A percentile compares a stretch with the other conserved stretches of the same genome.
Evolutionary conservation across 306 rosid genomes (phyloP).

Genomic region (Canavalia ensiformis): DNA sequence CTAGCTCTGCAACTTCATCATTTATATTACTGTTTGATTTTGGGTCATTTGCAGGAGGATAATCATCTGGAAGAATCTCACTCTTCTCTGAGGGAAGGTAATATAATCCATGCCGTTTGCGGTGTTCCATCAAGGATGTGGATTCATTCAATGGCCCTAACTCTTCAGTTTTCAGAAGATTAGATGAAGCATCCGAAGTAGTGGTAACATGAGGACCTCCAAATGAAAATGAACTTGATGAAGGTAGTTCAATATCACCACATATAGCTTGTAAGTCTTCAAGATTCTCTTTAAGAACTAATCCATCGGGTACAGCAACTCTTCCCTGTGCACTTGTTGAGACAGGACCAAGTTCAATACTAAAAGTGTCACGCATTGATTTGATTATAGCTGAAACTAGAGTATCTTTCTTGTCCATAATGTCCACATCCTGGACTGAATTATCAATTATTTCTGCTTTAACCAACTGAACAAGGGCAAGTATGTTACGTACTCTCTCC

Average conservation of each 20-base stretch:
- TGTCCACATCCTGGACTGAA: constrained; percentile 53
- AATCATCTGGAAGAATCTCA: constrained; percentile 59
- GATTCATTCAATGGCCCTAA: constrained; percentile 67
- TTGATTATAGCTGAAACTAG: constrained; percentile 58
- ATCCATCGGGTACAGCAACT: constrained; percentile 84
- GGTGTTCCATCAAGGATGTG: constrained; percentile 87
- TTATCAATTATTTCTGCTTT: constrained; percentile 56
- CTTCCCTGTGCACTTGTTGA: constrained; percentile 80
- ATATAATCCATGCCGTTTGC: constrained; percentile 89
- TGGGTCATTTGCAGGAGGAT: constrained; percentile 88
- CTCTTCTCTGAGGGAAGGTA: constrained; percentile 84
- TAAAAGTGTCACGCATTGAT: constrained; percentile 65
- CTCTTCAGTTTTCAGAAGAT: constrained; percentile 59
- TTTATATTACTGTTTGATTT: constrained; percentile 51
- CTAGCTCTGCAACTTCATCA: constrained; percentile 71
- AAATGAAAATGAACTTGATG: constrained; percentile 52
- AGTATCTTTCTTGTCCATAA: constrained; percentile 49
- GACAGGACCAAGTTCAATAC: constrained; percentile 80
- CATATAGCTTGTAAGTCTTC: constrained; percentile 71
- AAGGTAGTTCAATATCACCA: constrained; percentile 69
- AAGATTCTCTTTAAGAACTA: constrained; percentile 78
- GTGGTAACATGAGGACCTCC: constrained; percentile 58
- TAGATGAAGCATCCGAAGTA: constrained; percentile 47
- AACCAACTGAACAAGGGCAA: constrained; percentile 71
- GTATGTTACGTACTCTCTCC: constrained; percentile 79